Percentiles rank a stretch among this genome's conserved stretches.
Evolutionary conservation across 164 flowering plant genomes (phyloP).

Genomic region (Litsea cubeba): DNA sequence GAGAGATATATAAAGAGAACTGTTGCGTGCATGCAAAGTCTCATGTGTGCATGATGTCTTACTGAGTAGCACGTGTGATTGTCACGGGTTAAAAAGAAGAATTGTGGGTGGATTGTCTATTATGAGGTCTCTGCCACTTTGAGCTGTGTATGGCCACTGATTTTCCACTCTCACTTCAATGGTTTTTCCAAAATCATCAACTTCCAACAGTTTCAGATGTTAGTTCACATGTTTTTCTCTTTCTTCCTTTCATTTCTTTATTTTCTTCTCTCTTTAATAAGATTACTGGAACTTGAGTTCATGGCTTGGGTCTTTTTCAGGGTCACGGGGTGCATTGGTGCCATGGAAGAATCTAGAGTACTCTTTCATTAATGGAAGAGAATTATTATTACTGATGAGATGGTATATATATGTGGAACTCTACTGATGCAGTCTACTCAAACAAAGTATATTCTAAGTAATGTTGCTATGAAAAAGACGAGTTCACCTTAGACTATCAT

Average conservation of each 20-base stretch:
- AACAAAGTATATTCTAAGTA: no score
- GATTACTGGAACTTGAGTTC: conserved; percentile 6
- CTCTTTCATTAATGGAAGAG: background rate
- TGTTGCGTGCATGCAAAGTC: background rate
- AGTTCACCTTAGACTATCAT: no score
- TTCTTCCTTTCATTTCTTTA: no score
- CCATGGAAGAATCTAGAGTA: background rate
- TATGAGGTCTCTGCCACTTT: background rate
- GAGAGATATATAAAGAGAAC: background rate
- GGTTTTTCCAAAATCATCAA: background rate
- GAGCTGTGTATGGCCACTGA: background rate
- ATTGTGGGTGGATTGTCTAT: background rate
- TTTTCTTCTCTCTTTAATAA: background rate
- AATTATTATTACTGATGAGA: no score
- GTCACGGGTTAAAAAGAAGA: conserved; percentile 16
- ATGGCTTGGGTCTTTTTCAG: conserved; percentile 8
- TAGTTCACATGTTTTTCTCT: background rate
- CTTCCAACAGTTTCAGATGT: background rate
- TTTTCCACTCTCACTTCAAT: background rate
- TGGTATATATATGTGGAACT: background rate
- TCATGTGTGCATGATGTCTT: conserved; percentile 7
- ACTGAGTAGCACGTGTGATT: conserved; percentile 19
- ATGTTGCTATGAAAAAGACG: no score
- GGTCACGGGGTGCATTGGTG: conserved; percentile 27
- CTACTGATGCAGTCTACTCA: no score